Base-by-base conservation (phyloP, 768 basidiomycete genomes). In the Pleurotus ostreatus region DNA sequence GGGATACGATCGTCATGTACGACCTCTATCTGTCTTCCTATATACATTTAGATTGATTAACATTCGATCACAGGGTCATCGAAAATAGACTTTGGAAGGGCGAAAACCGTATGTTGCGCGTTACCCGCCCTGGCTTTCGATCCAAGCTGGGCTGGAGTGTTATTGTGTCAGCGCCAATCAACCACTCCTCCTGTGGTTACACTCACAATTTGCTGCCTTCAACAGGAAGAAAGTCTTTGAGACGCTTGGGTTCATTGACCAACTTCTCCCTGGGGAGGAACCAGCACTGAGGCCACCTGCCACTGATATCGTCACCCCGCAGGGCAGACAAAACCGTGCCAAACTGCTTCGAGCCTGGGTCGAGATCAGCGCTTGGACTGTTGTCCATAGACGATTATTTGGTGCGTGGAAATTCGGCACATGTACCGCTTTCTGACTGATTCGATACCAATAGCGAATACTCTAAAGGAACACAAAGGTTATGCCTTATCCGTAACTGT, bases 341-440 rank as follows among this genome's bases (percentile, higher is more conserved):
- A 85, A 78, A 63, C 76, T 93, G 3, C 76, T 93, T 47, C 81
- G 92, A 34, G 88, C 86, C 25, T 93, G 92, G 92, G 78, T 91
- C 15, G 92, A 94, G 65, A 69, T 86, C 6, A 71, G 79, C 40
- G 80, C 88, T 2, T 93, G 85, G 84, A 62, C 86, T 16, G 70
- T 75, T 3, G 81, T 89, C 53, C 89, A 78, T 60, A 77, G 73
- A 53, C 78, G 76, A 37, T 65, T 71, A 23, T 61, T 81, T 60
- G 66, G 81, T 84, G 66, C 22, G 72, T 55, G 13, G 2, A 46
- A 22, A 53, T 13, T 53, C 49, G 49, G 43, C 53, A 18, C 9
- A 41, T 37, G 12, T 49, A 23, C 6, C 22, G 20, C 20, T 48
- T 18, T 12, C 37, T 51, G 23, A 25, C 25, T 46, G 26, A 59